These are phyloP conservation scores for Maudiozyma humilis DNA, from an alignment of 1,139 yeast species.

Conservation along the genomic window DNA sequence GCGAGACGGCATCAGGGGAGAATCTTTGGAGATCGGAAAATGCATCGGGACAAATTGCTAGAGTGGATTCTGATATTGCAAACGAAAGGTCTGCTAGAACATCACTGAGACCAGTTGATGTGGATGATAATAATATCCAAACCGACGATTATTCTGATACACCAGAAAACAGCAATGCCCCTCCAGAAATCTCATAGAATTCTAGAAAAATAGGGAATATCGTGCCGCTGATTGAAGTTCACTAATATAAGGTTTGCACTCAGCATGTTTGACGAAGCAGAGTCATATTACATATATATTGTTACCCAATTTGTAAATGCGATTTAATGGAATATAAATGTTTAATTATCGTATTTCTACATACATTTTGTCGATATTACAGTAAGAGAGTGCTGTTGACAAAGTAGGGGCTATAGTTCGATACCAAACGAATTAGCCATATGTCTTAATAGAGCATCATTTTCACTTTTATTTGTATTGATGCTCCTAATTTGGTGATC, in stretches of 20 bases:
- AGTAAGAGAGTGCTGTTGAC: no score
- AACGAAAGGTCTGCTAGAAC: conserved; percentile 1
- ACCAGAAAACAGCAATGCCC: conserved; percentile 21
- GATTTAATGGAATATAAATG: no score
- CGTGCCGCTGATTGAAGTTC: no score
- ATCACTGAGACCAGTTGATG: not conserved
- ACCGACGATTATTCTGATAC: conserved; percentile 23
- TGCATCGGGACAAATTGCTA: no score
- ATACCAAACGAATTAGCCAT: not conserved
- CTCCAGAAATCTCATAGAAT: conserved; percentile 12
- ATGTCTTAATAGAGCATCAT: conserved; percentile 15
- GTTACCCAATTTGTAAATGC: not conserved
- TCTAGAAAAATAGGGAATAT: no score
- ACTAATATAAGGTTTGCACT: no score
- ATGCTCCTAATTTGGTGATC: conserved; percentile 10
- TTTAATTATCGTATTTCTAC: no score
- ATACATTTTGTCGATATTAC: no score
- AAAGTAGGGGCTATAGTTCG: not conserved
- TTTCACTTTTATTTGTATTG: conserved; percentile 15
- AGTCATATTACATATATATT: not conserved
- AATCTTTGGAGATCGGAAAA: not conserved
- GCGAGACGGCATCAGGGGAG: not conserved
- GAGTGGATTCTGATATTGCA: no score
- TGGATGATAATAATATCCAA: conserved; percentile 9
- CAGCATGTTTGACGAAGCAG: no score